These are phyloP conservation scores for Phoma sp. DNA, from an alignment of 2,329 filamentous ascomycete species.

Conservation along the genomic window DNA sequence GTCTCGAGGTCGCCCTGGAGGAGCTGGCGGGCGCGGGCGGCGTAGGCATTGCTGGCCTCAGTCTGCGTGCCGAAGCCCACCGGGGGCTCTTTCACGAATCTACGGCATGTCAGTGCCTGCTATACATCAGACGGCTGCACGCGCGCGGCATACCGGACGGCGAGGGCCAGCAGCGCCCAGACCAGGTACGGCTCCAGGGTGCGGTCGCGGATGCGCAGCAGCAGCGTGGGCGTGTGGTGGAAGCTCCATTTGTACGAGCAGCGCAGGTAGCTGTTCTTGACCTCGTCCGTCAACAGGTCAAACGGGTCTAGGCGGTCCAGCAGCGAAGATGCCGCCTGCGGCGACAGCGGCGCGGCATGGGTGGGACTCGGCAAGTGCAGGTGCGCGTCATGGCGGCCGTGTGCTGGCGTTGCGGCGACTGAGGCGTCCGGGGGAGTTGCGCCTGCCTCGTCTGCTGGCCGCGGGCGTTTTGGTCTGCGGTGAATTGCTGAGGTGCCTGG, in stretches of 20 bases:
- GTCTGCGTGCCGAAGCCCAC: constrained; percentile 46
- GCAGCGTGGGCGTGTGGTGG: constrained; percentile 51
- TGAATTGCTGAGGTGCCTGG: constrained; percentile 50
- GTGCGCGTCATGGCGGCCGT: constrained; percentile 30
- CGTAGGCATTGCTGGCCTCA: constrained; percentile 52
- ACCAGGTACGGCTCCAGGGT: constrained; percentile 49
- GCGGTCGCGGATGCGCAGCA: constrained; percentile 48
- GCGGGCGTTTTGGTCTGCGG: constrained; percentile 48
- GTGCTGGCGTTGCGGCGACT: constrained; percentile 19
- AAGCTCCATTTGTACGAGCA: constrained; percentile 55
- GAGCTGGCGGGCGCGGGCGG: constrained; percentile 50
- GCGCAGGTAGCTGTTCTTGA: constrained; percentile 51
- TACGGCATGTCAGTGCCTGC: constrained; percentile 16
- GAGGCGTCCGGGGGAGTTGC: constrained; percentile 20
- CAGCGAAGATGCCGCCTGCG: constrained; percentile 35
- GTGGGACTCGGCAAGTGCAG: constrained; percentile 38
- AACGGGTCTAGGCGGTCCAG: constrained; percentile 49
- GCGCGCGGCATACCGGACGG: constrained; percentile 42
- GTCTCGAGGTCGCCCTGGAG: constrained; percentile 51
- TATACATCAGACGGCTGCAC: neutral
- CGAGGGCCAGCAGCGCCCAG: constrained; percentile 53
- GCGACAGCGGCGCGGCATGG: constrained; percentile 32
- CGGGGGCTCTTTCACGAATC: constrained; percentile 49
- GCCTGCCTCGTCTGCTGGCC: constrained; percentile 33
- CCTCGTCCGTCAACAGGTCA: constrained; percentile 51